Conservation (phyloP, 1,139 yeast genomes). For the Kodamaea anthophila region DNA sequence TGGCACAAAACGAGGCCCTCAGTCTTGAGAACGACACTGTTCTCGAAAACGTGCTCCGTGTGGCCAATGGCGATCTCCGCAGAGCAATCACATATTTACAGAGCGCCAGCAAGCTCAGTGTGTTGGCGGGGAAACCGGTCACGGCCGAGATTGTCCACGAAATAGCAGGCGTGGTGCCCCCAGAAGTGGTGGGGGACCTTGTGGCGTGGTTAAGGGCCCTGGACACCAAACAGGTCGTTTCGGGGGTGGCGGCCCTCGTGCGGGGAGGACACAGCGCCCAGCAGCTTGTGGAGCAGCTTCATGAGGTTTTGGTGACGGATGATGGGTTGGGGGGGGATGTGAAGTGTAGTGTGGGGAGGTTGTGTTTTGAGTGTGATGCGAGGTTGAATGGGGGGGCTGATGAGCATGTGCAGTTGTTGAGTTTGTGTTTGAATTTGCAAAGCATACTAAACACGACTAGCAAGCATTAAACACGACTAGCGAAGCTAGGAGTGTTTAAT, state of each 20-base stretch:
- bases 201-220: constrained; percentile 34
- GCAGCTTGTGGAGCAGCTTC: constrained; percentile 73
- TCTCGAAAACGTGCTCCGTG: constrained; percentile 54
- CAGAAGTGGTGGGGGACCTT: constrained; percentile 40
- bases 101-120: constrained; percentile 66
- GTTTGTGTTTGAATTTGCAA: constrained; percentile 49
- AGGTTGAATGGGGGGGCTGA: constrained; percentile 81
- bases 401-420: constrained; percentile 79
- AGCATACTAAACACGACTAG: too few relatives aligned
- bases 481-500: too few relatives aligned
- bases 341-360: constrained; percentile 59
- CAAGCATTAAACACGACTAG: too few relatives aligned
- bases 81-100: constrained; percentile 88
- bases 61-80: constrained; percentile 86
- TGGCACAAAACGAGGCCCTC: constrained; percentile 51
- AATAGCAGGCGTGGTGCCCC: constrained; percentile 81
- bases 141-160: constrained; percentile 48
- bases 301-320: constrained; percentile 60
- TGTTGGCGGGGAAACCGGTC: constrained; percentile 21
- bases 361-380: constrained; percentile 70
- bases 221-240: constrained; percentile 32
- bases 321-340: constrained; percentile 47
- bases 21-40: constrained; percentile 40
- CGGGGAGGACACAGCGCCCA: constrained; percentile 85
- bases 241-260: constrained; percentile 48